Evolutionary conservation across 2,329 filamentous ascomycete species (phyloP).

Genomic region (Calonectria pseudoreteaudii): DNA sequence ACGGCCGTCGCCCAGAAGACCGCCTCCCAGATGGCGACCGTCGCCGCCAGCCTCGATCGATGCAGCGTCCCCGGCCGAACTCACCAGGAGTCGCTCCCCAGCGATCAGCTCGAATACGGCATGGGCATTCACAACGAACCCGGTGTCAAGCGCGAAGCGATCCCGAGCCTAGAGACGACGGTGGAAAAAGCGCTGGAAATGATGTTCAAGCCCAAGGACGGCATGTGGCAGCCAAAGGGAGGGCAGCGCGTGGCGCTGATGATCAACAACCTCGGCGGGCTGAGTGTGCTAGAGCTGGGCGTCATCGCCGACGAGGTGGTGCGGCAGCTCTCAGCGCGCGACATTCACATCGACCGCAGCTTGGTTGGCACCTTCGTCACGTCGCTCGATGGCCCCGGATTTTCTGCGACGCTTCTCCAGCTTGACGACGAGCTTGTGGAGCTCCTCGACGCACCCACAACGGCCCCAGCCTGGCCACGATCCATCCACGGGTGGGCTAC

Average conservation of each 20-base stretch:
- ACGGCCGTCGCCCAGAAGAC: slow-evolving; percentile 29
- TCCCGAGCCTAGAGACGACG: slow-evolving; percentile 30
- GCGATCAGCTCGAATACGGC: slow-evolving; percentile 37
- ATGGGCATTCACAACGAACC: slow-evolving; percentile 45
- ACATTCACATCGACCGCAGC: slow-evolving; percentile 30
- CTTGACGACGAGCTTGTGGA: slow-evolving; percentile 36
- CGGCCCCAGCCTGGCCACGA: slow-evolving; percentile 39
- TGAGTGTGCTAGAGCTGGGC: slow-evolving; percentile 39
- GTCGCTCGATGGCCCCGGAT: slow-evolving; percentile 39
- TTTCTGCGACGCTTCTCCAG: slow-evolving; percentile 36
- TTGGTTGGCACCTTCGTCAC: slow-evolving; percentile 40
- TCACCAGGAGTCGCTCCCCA: slow-evolving; percentile 35
- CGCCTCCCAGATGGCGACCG: slow-evolving; percentile 40
- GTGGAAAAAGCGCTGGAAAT: slow-evolving; percentile 35
- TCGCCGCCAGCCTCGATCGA: slow-evolving; percentile 40
- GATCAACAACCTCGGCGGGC: slow-evolving; percentile 41
- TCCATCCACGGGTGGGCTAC: slow-evolving; percentile 36
- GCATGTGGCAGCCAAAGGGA: slow-evolving; percentile 37
- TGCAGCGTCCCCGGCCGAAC: slow-evolving; percentile 38
- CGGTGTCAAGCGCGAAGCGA: slow-evolving; percentile 36
- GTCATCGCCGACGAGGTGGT: slow-evolving; percentile 40
- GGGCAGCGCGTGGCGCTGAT: slow-evolving; percentile 35
- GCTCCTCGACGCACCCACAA: slow-evolving; percentile 36
- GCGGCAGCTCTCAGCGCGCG: slow-evolving; percentile 20
- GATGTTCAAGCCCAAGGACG: slow-evolving; percentile 35